A percentile compares a stretch with the other conserved stretches of the same genome.
phyloP scores from a whole-genome alignment of 1,284 basidiomycete species.

The Apiotrichum porosum region DNA sequence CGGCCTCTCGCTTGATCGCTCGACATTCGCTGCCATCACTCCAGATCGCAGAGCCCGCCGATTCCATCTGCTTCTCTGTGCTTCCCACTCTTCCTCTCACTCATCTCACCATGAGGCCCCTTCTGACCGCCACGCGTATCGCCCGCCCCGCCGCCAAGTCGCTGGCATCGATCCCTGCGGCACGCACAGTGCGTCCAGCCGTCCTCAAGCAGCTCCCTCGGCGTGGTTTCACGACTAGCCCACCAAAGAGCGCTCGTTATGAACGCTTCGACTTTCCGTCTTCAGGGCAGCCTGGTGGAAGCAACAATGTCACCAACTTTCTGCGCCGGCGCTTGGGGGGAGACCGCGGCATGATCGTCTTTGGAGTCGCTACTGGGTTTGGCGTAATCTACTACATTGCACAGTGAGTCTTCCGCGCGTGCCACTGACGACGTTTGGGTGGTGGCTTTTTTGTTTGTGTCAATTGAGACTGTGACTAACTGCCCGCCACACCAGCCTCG shows the following conservation, averaged over 20 bases:
- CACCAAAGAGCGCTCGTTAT: slow-evolving; percentile 16
- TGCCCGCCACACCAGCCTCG: slow-evolving; percentile 55
- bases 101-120: background rate
- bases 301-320: slow-evolving; percentile 22
- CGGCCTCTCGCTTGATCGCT: too few relatives aligned
- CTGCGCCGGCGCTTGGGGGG: slow-evolving; percentile 38
- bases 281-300: slow-evolving; percentile 8
- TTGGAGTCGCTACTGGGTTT: slow-evolving; percentile 42
- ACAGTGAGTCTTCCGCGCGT: slow-evolving; percentile 60
- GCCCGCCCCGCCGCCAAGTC: background rate
- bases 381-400: slow-evolving; percentile 57
- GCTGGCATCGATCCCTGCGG: background rate
- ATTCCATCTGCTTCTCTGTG: too few relatives aligned
- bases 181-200: background rate
- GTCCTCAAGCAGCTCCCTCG: background rate
- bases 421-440: background rate
- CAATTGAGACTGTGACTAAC: background rate
- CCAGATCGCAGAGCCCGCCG: too few relatives aligned
- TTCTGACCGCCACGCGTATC: background rate
- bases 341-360: slow-evolving; percentile 39
- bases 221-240: background rate
- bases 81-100: too few relatives aligned
- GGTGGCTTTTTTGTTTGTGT: background rate
- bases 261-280: slow-evolving; percentile 29
- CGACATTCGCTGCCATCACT: too few relatives aligned